phyloP scores from a whole-genome alignment of 306 rosid species.

The Leucaena leucocephala region DNA sequence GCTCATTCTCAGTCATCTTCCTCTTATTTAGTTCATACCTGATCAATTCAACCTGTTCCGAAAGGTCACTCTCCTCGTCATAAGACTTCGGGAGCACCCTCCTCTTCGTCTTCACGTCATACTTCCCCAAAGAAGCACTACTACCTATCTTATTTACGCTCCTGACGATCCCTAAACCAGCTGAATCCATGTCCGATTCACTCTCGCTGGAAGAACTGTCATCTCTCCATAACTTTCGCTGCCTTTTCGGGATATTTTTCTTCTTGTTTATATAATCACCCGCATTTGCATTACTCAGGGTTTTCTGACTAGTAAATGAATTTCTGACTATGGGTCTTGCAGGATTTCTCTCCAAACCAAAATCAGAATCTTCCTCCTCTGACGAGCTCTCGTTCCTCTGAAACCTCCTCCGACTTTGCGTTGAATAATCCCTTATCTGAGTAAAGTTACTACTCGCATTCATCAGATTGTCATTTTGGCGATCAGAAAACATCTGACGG shows the following conservation, averaged over 20 bases:
- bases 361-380: conserved; percentile 37
- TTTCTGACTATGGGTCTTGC: conserved; percentile 32
- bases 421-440: conserved; percentile 57
- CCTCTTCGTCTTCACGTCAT: conserved; percentile 70
- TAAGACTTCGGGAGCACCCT: conserved; percentile 50
- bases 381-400: conserved; percentile 52
- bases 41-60: conserved; percentile 69
- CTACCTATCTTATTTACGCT: conserved; percentile 58
- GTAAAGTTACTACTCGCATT: conserved; percentile 46
- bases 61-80: conserved; percentile 50
- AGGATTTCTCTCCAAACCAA: conserved; percentile 35
- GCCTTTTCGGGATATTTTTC: conserved; percentile 32
- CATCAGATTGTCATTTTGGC: conserved; percentile 24
- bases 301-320: conserved; percentile 26
- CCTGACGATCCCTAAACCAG: conserved; percentile 29
- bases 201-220: conserved; percentile 46
- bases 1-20: conserved; percentile 46
- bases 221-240: conserved; percentile 45
- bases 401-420: conserved; percentile 42
- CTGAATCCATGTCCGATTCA: conserved; percentile 43
- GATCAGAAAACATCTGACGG: conserved; percentile 16
- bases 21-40: conserved; percentile 60
- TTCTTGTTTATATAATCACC: conserved; percentile 6
- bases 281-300: conserved; percentile 29
- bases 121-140: conserved; percentile 76